Evolutionary conservation across 768 basidiomycete species (phyloP), one percentile per base, ranked within the genome.

Genomic region (Mycena albidolilacea): DNA sequence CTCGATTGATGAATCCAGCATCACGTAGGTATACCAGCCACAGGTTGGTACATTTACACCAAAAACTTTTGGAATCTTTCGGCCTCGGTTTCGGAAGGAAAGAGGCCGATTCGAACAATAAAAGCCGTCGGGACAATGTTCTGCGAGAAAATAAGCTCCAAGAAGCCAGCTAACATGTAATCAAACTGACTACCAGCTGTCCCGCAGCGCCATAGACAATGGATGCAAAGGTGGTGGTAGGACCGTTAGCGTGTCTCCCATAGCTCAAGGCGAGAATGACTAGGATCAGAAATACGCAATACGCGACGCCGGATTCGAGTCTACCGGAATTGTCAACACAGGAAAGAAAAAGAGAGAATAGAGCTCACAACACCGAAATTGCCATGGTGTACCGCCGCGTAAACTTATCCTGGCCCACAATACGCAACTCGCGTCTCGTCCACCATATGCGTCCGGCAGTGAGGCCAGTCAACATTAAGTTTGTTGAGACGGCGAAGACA

Each of bases 371-470:
- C 3, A 67, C 57, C n/a, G 66, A 17, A 58, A 67, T 59, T 5
- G 64, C 64, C 6, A 3, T 55, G 14, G 50, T 55, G 10, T 66
- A 66, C 54, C 64, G 52, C 39, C 57, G 12, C n/a, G 54, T n/a
- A 19, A 41, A 66, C 38, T 55, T 62, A n/a, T 44, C 37, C n/a
- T 50, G 23, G 14, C 48, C 67, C 5, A 68, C 58, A 19, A 61
- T 61, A 4, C 19, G 58, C 67, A 68, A n/a, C 21, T 68, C 15
- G 19, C 67, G 58, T n/a, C 46, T 19, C 38, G 58, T 61, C 67
- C 67, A 68, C 67, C 67, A 68, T 35, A 68, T 52, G 48, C 67
- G 67, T 15, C 67, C 67, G 12, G 67, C 67, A 12, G 67, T 68
- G 30, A 60, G 67, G 59, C 67, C 67, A 14, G 67, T 68, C 58